A percentile compares a stretch with the other conserved stretches of the same genome.
These are phyloP conservation scores for Cymbopogon citratus DNA, from an alignment of 176 grass and related monocot species.

Conservation along the genomic window DNA sequence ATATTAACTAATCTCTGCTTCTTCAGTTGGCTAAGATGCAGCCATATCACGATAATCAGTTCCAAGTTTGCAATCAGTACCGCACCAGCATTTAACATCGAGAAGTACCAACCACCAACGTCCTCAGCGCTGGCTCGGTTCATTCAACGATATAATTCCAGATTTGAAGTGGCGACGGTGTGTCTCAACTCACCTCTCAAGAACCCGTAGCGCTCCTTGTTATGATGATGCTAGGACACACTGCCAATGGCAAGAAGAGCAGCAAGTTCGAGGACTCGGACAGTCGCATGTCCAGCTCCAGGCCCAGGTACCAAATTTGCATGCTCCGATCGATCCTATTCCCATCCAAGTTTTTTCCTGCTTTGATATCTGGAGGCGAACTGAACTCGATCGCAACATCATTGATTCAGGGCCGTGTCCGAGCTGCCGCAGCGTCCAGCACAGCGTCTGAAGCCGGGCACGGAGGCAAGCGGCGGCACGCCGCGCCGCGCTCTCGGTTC, in stretches of 20 bases:
- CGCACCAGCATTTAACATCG: conserved; percentile 1
- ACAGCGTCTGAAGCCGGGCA: conserved; percentile 18
- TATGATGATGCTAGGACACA: conserved; percentile 25
- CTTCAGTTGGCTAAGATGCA: background rate
- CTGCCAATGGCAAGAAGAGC: conserved; percentile 16
- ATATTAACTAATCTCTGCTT: background rate
- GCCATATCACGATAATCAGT: background rate
- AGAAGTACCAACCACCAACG: conserved; percentile 22
- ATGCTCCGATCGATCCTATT: background rate
- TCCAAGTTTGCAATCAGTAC: conserved; percentile 5
- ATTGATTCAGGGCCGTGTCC: conserved; percentile 16
- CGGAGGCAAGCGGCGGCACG: conserved; percentile 36
- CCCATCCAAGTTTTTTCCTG: background rate
- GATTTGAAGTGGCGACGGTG: background rate
- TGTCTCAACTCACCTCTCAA: background rate
- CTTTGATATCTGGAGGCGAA: background rate
- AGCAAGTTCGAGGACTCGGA: conserved; percentile 41
- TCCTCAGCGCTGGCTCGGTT: background rate
- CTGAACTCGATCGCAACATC: background rate
- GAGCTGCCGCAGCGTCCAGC: conserved; percentile 50
- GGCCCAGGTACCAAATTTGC: conserved; percentile 21
- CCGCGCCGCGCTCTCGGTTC: conserved; percentile 27
- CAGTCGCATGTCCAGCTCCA: conserved; percentile 17
- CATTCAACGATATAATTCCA: conserved; percentile 21
- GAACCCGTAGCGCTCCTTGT: background rate